Evolutionary conservation across 495 filamentous ascomycete genomes (phyloP), one percentile per base, ranked within the genome.

Genomic region (Geoglossum glabrum): DNA sequence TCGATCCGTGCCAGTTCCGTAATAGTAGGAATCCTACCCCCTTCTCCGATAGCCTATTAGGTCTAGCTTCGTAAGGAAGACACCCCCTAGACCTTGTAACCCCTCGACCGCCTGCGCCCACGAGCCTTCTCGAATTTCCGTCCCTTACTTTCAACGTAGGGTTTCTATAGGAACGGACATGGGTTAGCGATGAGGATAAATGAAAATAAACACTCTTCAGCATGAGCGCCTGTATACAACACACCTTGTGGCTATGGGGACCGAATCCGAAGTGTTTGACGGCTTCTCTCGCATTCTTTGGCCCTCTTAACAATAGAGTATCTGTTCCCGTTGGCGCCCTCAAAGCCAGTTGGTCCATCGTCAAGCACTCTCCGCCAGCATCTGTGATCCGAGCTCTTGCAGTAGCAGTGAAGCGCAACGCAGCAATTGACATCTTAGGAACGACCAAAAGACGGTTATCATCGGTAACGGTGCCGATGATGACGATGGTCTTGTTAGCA

Each of bases 261-360:
- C 92, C 92, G 64, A 98, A 84, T 65, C 92, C 92, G 71, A 98
- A 97, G 77, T 97, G 93, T 84, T 95, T 97, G 68, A 96, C 77
- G 52, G 92, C 89, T 82, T 98, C 92, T 63, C 92, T 80, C 60
- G 87, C 72, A 72, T 95, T 96, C 87, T 95, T 96, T 66, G 93
- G 87, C 60, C 92, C 92, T 69, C 93, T 82, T 69, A 98, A 82
- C 52, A 98, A 78, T 57, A 98, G 79, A 54, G 90, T 96, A 79
- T 95, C 94, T 71, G 80, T 79, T 67, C 92, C 92, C 62, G 89
- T 97, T 58, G 92, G 92, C 60, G 87, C 82, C 67, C 92, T 81
- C 61, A 93, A 77, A 64, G 92, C 92, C 63, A 98, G 81, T 78
- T 98, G 88, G 71, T 98, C 92, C 65, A 98, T 76, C 63, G 92